Percentiles rank a stretch among this genome's conserved stretches.
These are phyloP conservation scores for Astraeus odoratus DNA, from an alignment of 768 basidiomycete genomes.

Conservation along the genomic window DNA sequence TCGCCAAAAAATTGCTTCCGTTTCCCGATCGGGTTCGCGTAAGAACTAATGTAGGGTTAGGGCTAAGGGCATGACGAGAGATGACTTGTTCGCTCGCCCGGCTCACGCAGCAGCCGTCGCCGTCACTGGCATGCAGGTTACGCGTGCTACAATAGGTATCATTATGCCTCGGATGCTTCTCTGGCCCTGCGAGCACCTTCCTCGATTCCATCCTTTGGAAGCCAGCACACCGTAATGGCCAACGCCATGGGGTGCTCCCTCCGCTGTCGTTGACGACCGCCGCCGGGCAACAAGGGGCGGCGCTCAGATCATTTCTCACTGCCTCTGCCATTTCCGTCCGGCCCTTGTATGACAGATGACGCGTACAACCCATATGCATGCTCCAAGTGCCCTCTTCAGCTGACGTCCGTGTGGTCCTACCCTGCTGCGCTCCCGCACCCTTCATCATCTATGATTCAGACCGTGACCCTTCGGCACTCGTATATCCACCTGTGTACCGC, in stretches of 20 bases:
- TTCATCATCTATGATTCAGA: not conserved
- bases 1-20: constrained; percentile 1
- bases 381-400: not conserved
- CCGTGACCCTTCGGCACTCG: not conserved
- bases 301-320: not conserved
- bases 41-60: constrained; percentile 22
- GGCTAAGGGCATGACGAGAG: constrained; percentile 19
- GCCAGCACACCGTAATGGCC: not conserved
- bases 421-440: not conserved
- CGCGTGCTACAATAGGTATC: not conserved
- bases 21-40: too few relatives aligned
- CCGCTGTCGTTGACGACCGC: not conserved
- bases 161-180: not conserved
- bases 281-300: not conserved
- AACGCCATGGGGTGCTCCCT: too few relatives aligned
- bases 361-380: not conserved
- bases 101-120: constrained; percentile 3
- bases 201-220: not conserved
- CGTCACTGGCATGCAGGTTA: not conserved
- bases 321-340: not conserved
- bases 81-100: constrained; percentile 3
- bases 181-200: not conserved
- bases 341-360: not conserved
- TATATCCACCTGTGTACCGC: not conserved
- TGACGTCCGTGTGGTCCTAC: not conserved